Evolutionary conservation across 192 early-diverging fungal genomes (phyloP), one percentile per base, ranked within the genome.

Genomic region (Coemansia sp.): DNA sequence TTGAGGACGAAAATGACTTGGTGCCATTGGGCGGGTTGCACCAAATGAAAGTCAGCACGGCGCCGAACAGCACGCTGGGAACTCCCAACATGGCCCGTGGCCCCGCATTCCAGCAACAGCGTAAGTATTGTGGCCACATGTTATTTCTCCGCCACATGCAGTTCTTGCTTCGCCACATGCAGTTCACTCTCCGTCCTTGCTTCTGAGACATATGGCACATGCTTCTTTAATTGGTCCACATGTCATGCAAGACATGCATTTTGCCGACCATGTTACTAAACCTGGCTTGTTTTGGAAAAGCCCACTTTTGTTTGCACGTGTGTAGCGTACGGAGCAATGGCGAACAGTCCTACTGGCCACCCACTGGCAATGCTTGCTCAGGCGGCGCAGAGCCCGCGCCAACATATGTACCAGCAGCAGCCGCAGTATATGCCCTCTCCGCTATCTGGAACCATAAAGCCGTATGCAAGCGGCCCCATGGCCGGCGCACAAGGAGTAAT

Each of bases 21-120:
- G 55, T 75, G 25, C 72, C 77, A 5, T 53, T 80, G 47, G 77
- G 72, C 23, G 77, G 72, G 2, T 59, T 80, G 45, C 73, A 59
- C 11, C 66, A 60, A 11, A 21, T 58, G 29, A 25, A 35, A 9
- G 19, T 5, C 64, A 65, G 50, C 53, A 60, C 48, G 10, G 57
- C 57, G 15, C 39, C 38, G 14, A 59, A 43, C 19, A n/a, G 51
- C 22, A 22, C 17, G 15, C 47, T 48, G 17, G 47, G 51, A 10
- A 52, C 51, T 4, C 51, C 51, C 6, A 22, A 52, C 2, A 11
- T 43, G 4, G 15, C 23, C 14, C 12, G 41, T 5, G 59, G 45
- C 6, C 41, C n/a, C 12, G 3, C 47, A 14, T 38, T 55, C 48
- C 24, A 57, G 12, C 65, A 41, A 38, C 22, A 23, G 47, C 27